A percentile compares a stretch with the other conserved stretches of the same genome.
phyloP scores from a whole-genome alignment of 78 protist species.

The Tieghemostelium lacteum region DNA sequence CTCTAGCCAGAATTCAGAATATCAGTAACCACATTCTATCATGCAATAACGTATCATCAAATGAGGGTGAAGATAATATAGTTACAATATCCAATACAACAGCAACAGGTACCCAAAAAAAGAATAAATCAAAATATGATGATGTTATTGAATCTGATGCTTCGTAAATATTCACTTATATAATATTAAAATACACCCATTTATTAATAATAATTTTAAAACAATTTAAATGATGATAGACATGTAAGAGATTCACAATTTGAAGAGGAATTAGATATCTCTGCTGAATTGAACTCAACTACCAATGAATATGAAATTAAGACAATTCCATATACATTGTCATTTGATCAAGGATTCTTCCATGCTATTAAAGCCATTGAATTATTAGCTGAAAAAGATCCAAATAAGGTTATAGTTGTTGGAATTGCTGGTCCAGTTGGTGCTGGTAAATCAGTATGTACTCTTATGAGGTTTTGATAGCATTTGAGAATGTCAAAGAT shows the following conservation, averaged over 20 bases:
- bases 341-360: slow-evolving; percentile 80
- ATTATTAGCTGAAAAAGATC: slow-evolving; percentile 41
- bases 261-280: slow-evolving; percentile 71
- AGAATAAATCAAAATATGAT: slow-evolving; percentile 14
- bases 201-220: slow-evolving; percentile 6
- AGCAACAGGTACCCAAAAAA: not conserved
- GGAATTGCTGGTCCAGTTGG: slow-evolving; percentile 88
- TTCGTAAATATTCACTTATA: slow-evolving; percentile 26
- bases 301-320: slow-evolving; percentile 41
- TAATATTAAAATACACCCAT: not conserved
- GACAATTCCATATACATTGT: slow-evolving; percentile 55
- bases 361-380: slow-evolving; percentile 70
- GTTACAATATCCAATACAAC: not conserved
- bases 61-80: not conserved
- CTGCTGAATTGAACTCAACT: slow-evolving; percentile 21
- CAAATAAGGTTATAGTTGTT: slow-evolving; percentile 42
- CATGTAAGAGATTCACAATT: slow-evolving; percentile 20
- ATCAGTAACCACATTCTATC: slow-evolving; percentile 2
- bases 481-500: too few relatives aligned
- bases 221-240: not conserved
- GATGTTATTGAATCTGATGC: slow-evolving; percentile 63
- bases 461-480: too few relatives aligned
- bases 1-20: slow-evolving; percentile 4
- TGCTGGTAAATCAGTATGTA: slow-evolving; percentile 81
- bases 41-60: slow-evolving; percentile 19